phyloP scores from a whole-genome alignment of 352 stramenopile genomes.

The Thalassiosira exigua region DNA sequence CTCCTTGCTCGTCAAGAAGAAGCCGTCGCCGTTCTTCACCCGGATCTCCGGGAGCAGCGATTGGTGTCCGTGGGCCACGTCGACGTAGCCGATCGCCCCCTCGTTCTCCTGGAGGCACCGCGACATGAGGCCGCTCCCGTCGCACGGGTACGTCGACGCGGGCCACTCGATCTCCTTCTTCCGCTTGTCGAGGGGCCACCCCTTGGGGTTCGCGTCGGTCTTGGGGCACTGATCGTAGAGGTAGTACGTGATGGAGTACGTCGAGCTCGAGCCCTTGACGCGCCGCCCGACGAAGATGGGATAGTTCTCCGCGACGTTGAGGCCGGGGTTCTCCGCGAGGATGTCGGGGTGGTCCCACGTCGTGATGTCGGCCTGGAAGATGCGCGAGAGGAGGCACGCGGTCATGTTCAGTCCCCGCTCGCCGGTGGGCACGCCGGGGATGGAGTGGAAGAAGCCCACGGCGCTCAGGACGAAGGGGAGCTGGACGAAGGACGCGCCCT shows the following conservation, averaged over 20 bases:
- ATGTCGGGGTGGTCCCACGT: constrained; percentile 77
- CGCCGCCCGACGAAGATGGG: constrained; percentile 78
- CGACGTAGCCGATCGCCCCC: constrained; percentile 84
- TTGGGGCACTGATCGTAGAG: constrained; percentile 46
- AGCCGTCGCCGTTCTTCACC: constrained; percentile 66
- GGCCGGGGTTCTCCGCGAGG: constrained; percentile 60
- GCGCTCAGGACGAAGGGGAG: constrained; percentile 79
- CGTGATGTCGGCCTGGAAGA: constrained; percentile 79
- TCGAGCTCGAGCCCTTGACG: constrained; percentile 74
- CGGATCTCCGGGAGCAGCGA: constrained; percentile 74
- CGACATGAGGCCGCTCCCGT: constrained; percentile 75
- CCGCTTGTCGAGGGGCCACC: constrained; percentile 67
- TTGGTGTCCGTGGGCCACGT: constrained; percentile 72
- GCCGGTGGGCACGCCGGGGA: constrained; percentile 63
- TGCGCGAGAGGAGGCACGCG: constrained; percentile 72
- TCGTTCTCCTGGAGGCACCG: constrained; percentile 65
- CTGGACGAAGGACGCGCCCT: constrained; percentile 69
- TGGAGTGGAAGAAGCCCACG: constrained; percentile 82
- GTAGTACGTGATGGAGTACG: constrained; percentile 66
- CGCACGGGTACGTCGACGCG: constrained; percentile 57
- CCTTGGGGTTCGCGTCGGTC: constrained; percentile 48
- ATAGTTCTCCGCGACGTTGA: constrained; percentile 44
- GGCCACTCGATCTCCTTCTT: constrained; percentile 58
- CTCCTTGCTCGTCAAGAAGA: constrained; percentile 65
- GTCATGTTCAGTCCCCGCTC: constrained; percentile 70